Conservation (phyloP, 1,139 yeast species). For the Casaregolazyma suthepensis region DNA sequence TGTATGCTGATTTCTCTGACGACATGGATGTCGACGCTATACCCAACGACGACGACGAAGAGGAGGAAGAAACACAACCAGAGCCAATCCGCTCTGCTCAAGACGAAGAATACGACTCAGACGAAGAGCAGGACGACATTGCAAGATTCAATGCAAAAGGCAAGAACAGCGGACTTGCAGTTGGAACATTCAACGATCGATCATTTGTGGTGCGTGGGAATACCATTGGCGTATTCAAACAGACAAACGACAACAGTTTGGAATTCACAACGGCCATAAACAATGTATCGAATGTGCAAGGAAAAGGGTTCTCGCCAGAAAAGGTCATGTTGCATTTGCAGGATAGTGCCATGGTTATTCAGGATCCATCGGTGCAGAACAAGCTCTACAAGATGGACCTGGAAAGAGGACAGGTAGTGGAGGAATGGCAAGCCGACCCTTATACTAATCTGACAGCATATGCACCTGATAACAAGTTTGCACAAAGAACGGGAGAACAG, state of each 20-base stretch:
- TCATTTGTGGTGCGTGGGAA: conserved; percentile 76
- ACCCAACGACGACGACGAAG: conserved; percentile 34
- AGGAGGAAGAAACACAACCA: conserved; percentile 27
- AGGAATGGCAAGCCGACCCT: conserved; percentile 61
- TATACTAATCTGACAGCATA: conserved; percentile 45
- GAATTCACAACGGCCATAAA: conserved; percentile 64
- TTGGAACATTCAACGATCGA: conserved; percentile 64
- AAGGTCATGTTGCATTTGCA: conserved; percentile 70
- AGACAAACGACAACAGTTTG: conserved; percentile 46
- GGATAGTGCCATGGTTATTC: conserved; percentile 63
- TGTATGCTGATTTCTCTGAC: conserved; percentile 38
- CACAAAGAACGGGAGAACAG: conserved; percentile 66
- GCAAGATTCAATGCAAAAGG: conserved; percentile 30
- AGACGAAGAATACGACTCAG: conserved; percentile 29
- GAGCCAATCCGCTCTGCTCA: conserved; percentile 17
- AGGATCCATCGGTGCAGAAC: conserved; percentile 41
- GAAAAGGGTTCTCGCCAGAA: conserved; percentile 52
- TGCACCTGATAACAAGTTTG: conserved; percentile 65
- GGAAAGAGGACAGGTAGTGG: conserved; percentile 71
- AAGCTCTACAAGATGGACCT: conserved; percentile 69
- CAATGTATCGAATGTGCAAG: conserved; percentile 48
- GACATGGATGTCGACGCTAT: conserved; percentile 36
- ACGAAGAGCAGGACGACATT: conserved; percentile 32
- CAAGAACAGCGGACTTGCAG: conserved; percentile 58
- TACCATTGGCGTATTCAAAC: conserved; percentile 72